These are phyloP conservation scores for Cyberlindnera mycetangii DNA, from an alignment of 805 yeast species.

Conservation along the genomic window DNA sequence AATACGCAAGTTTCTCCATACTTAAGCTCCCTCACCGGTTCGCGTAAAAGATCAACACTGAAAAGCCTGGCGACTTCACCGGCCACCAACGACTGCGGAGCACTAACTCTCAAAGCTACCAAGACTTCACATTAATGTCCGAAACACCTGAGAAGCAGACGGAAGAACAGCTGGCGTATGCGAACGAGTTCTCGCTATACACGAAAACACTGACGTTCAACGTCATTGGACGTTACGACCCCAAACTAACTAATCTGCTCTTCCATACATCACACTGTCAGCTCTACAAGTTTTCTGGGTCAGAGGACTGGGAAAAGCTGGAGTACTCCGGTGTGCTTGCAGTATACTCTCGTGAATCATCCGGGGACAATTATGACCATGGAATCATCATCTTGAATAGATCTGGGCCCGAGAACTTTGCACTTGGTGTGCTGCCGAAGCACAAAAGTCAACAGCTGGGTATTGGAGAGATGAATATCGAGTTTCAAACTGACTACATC, in stretches of 20 bases:
- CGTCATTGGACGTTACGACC: conserved; percentile 75
- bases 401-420: conserved; percentile 64
- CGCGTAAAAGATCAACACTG: conserved; percentile 1
- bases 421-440: conserved; percentile 64
- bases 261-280: conserved; percentile 72
- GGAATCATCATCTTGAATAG: conserved; percentile 72
- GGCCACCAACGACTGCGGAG: background rate
- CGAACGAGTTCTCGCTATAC: conserved; percentile 44
- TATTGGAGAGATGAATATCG: conserved; percentile 55
- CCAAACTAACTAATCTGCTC: conserved; percentile 61
- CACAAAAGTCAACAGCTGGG: conserved; percentile 39
- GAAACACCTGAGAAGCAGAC: background rate
- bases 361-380: conserved; percentile 47
- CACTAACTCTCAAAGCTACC: background rate
- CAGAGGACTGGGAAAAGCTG: conserved; percentile 66
- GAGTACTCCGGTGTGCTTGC: conserved; percentile 72
- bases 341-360: conserved; percentile 51
- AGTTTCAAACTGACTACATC: conserved; percentile 64
- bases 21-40: background rate
- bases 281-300: conserved; percentile 55
- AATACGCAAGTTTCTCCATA: background rate
- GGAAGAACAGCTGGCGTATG: conserved; percentile 8
- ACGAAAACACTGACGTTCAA: conserved; percentile 69
- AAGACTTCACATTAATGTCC: background rate
- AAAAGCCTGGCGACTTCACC: background rate